Evolutionary conservation across 768 basidiomycete genomes (phyloP).

Genomic region (Leccinum broughii): DNA sequence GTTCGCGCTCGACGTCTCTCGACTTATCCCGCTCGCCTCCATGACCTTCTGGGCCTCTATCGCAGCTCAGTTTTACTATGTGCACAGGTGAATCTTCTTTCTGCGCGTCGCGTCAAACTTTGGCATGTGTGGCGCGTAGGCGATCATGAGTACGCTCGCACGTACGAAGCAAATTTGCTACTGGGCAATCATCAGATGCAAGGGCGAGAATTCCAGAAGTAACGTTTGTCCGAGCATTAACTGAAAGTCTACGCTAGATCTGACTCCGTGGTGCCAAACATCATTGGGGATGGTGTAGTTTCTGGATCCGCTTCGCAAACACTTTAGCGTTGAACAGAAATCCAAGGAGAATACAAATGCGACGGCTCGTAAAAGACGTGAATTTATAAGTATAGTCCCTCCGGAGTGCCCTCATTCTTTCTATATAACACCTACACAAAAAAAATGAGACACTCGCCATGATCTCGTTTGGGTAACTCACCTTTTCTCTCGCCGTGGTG

Average conservation of each 20-base stretch:
- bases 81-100: not conserved
- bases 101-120: too few relatives aligned
- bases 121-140: too few relatives aligned
- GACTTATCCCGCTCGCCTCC: too few relatives aligned
- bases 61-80: too few relatives aligned
- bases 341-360: not conserved
- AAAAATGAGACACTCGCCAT: constrained; percentile 12
- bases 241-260: not conserved
- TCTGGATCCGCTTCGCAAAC: not conserved
- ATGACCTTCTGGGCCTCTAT: too few relatives aligned
- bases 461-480: constrained; percentile 31
- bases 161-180: too few relatives aligned
- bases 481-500: constrained; percentile 91
- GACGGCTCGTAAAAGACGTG: constrained; percentile 9
- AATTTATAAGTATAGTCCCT: constrained; percentile 76
- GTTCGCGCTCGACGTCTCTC: too few relatives aligned
- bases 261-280: not conserved
- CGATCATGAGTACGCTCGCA: too few relatives aligned
- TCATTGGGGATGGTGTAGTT: not conserved
- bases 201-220: too few relatives aligned
- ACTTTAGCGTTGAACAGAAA: not conserved
- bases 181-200: too few relatives aligned
- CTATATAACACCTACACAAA: constrained; percentile 72
- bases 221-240: not conserved
- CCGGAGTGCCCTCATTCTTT: constrained; percentile 97